Base-by-base conservation (phyloP, 2,329 filamentous ascomycete species). In the Canariomyces notabilis region DNA sequence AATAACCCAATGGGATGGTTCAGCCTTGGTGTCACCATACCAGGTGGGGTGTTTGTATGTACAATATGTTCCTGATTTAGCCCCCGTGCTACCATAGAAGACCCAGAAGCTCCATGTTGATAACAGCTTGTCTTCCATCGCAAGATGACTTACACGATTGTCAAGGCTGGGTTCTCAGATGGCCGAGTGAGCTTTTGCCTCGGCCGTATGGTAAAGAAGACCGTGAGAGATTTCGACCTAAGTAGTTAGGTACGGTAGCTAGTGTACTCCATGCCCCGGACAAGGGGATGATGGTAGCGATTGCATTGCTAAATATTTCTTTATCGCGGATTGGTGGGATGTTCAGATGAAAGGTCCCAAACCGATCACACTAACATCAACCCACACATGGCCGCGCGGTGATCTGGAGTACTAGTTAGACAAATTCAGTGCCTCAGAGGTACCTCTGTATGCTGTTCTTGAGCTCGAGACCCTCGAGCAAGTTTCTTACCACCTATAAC, bases 11-110 rank as follows among this genome's bases (percentile, higher is more conserved):
- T 53, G 31, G 26, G 29, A 41, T 45, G 36, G 6, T 3, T 19
- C 34, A 3, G 12, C 23, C 20, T 4, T 22, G 14, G 34, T 31
- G 35, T 18, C 15, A 44, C 48, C n/a, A 33, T 31, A 36, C 15
- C 26, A 15, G n/a, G n/a, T n/a, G n/a, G n/a, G n/a, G n/a, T n/a
- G n/a, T n/a, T n/a, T n/a, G n/a, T n/a, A n/a, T n/a, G n/a, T n/a
- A n/a, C n/a, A 31, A 5, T 21, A 15, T 50, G 42, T 52, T 57
- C 51, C 55, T 39, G 44, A 57, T 49, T 57, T 56, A 57, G 55
- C 23, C 26, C 11, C 49, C 34, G 44, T 48, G 44, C 42, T 38
- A 46, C 47, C 35, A 22, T 35, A 18, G 26, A 16, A 21, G 21
- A 14, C 45, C 37, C 26, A 50, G 21, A 37, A 38, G 37, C 18